A percentile compares a stretch with the other conserved stretches of the same genome.
phyloP scores from a whole-genome alignment of 345 rosid species.

The Acer yangbiense region DNA sequence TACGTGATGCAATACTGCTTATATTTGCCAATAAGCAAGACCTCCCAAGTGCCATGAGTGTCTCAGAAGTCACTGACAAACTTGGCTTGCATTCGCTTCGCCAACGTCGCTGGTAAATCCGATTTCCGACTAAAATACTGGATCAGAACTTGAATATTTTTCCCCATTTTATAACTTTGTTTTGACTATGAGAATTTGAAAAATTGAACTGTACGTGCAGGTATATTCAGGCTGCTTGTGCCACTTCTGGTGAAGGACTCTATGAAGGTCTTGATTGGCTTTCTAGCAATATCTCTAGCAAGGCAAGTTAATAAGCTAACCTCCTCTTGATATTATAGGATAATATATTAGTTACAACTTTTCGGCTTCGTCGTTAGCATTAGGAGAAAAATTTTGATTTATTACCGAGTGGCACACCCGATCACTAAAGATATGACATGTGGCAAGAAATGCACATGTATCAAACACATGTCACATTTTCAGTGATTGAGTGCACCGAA shows the following conservation, averaged over 20 bases:
- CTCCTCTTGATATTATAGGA: neutral
- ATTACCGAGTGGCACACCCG: no score
- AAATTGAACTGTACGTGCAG: slow-evolving; percentile 28
- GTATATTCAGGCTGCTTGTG: slow-evolving; percentile 67
- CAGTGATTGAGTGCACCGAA: no score
- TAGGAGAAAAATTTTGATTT: no score
- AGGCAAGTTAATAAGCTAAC: slow-evolving; percentile 39
- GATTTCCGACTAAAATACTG: neutral
- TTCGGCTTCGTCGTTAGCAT: no score
- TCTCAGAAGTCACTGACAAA: slow-evolving; percentile 66
- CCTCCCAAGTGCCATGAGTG: slow-evolving; percentile 62
- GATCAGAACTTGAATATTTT: neutral
- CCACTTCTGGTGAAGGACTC: slow-evolving; percentile 68
- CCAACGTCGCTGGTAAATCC: slow-evolving; percentile 54
- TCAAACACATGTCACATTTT: no score
- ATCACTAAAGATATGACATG: no score
- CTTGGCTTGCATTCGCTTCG: slow-evolving; percentile 67
- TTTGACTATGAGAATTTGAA: neutral
- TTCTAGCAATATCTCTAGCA: slow-evolving; percentile 54
- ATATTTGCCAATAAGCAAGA: slow-evolving; percentile 78
- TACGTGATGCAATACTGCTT: slow-evolving; percentile 52
- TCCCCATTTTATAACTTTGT: neutral
- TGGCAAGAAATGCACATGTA: no score
- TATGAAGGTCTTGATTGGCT: slow-evolving; percentile 80
- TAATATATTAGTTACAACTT: no score